Conservation (phyloP, 768 basidiomycete genomes). For the Cyclocybe aegerita region DNA sequence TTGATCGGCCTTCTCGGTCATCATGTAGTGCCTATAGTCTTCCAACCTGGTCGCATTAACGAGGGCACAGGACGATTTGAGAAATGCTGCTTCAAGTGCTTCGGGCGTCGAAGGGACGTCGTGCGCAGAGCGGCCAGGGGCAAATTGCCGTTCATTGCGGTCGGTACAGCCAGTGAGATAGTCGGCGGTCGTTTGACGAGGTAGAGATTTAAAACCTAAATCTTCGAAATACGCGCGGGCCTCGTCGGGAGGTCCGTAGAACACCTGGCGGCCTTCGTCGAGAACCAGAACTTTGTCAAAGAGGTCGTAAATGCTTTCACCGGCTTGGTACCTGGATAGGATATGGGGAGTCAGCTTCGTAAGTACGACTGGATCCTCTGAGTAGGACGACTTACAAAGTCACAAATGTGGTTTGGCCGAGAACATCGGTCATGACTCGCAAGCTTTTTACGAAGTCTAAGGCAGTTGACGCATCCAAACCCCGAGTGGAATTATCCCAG, state of each 20-base stretch:
- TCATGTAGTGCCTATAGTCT: conserved; percentile 56
- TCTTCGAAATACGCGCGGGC: conserved; percentile 79
- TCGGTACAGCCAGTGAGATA: conserved; percentile 85
- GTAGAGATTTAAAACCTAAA: conserved; percentile 71
- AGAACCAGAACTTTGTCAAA: conserved; percentile 91
- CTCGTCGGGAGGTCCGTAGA: conserved; percentile 70
- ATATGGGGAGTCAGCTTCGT: conserved; percentile 2
- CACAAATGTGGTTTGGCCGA: conserved; percentile 78
- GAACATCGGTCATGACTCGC: conserved; percentile 81
- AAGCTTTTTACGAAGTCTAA: conserved; percentile 82
- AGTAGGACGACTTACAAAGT: conserved; percentile 49
- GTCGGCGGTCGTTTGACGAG: conserved; percentile 84
- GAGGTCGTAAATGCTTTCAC: conserved; percentile 71
- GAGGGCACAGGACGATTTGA: conserved; percentile 42
- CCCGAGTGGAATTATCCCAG: conserved; percentile 84
- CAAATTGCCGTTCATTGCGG: conserved; percentile 81
- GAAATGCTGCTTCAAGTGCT: conserved; percentile 65
- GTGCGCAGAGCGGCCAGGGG: conserved; percentile 52
- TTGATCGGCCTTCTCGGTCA: conserved; percentile 64
- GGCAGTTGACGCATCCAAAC: conserved; percentile 84
- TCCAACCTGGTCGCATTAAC: conserved; percentile 46
- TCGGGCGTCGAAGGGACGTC: conserved; percentile 70
- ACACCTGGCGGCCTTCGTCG: conserved; percentile 78
- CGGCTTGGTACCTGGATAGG: conserved; percentile 67
- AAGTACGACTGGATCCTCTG: not conserved